Conservation (phyloP, 768 basidiomycete genomes). For the Kwoniella sp. region DNA sequence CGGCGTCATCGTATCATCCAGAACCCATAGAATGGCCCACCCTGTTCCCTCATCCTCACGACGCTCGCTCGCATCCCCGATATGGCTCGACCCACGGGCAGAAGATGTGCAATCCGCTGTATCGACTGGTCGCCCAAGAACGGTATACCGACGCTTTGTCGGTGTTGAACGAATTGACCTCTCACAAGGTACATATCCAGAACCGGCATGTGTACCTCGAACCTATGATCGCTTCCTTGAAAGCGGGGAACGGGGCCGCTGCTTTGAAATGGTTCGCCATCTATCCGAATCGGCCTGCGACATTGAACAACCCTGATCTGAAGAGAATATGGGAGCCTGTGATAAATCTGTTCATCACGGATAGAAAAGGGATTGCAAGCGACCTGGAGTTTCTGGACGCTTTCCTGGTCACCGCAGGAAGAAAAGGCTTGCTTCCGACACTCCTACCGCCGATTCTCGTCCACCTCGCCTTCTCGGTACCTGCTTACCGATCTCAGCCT, state of each 20-base stretch:
- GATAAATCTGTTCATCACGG: constrained; percentile 22
- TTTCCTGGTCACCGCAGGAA: constrained; percentile 25
- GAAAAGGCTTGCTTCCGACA: constrained; percentile 41
- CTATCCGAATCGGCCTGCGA: constrained; percentile 45
- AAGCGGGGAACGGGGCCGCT: constrained; percentile 11
- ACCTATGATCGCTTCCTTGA: constrained; percentile 23
- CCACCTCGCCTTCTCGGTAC: constrained; percentile 26
- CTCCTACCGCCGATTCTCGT: constrained; percentile 26
- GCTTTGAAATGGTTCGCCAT: constrained; percentile 43
- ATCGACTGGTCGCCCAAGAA: constrained; percentile 23
- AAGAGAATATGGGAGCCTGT: constrained; percentile 37
- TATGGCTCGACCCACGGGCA: neutral
- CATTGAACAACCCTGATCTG: constrained; percentile 22
- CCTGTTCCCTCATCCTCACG: constrained; percentile 26
- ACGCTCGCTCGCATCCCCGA: neutral
- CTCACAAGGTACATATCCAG: constrained; percentile 22
- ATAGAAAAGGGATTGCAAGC: constrained; percentile 1
- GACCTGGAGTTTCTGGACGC: constrained; percentile 24
- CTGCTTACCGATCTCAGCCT: constrained; percentile 4
- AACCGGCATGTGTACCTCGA: constrained; percentile 35
- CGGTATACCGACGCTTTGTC: constrained; percentile 29
- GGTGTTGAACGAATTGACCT: constrained; percentile 33
- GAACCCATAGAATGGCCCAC: constrained; percentile 47
- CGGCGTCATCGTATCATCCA: constrained; percentile 9
- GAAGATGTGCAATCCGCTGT: constrained; percentile 35